Evolutionary conservation across 805 yeast species (phyloP), one percentile per base, ranked within the genome.

Genomic region (Candida pseudoglaebosa): DNA sequence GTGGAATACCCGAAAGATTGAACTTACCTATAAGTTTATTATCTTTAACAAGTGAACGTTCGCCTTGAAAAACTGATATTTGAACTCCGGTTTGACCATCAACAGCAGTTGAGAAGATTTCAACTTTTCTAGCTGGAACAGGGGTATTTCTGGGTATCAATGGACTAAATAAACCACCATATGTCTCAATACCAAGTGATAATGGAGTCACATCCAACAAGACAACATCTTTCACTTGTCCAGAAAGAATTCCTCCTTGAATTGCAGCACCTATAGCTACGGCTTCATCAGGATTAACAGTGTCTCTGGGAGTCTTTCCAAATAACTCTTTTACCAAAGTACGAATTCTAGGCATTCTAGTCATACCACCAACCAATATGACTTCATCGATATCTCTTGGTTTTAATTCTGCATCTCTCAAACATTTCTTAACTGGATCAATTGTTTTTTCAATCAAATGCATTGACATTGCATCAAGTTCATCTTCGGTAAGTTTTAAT

Each of bases 261-360:
- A 85, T 83, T 34, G 95, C 93, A 22, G 95, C 95, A 54, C 95
- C 95, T 48, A 85, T 64, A 32, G 95, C 93, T 36, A 85, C 95
- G n/a, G 93, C 90, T 62, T 85, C 95, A 59, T 85, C 95, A n/a
- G 95, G 95, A 56, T 85, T 85, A 9, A 85, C 86, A 14, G 78
- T 74, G 31, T 83, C 78, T 38, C 80, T 82, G 28, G 91, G 90
- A 44, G 73, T 69, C 54, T 75, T 80, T 24, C 73, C 70, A 55
- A 85, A 84, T 12, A 81, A 46, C 7, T 67, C 65, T 45, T 70
- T 73, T 15, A 85, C 91, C 5, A 79, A 68, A 28, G 70, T 71
- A 44, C 88, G 67, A 43, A 85, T 78, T 61, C 78, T 80, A 39
- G 95, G 95, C 95, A 85, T 85, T 61, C 95, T 70, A 3, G 95